Evolutionary conservation across 495 filamentous ascomycete genomes (phyloP), one percentile per base, ranked within the genome.

Genomic region (Penicillium turbatum): DNA sequence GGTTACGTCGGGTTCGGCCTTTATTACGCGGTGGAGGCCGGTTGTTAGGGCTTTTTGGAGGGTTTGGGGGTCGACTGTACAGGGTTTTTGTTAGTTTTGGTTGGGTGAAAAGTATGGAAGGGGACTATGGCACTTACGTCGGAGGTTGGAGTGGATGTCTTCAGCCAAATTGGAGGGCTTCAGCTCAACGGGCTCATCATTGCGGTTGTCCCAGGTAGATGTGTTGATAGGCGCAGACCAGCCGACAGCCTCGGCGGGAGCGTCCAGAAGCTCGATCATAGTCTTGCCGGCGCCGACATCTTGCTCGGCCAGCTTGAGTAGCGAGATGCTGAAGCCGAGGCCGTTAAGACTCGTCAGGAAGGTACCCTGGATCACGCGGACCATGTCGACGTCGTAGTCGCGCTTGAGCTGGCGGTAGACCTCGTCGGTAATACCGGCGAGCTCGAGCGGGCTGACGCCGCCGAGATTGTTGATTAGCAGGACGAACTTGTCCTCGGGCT

Each of bases 381-480:
- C 81, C 3, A 90, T 90, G 62, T 81, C 82, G 63, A 95, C 83
- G 41, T 79, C 75, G 73, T 87, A 91, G 40, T 75, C 74, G 35
- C 77, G 73, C 30, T 73, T 72, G 11, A 98, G 80, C 70, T 96
- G 92, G 38, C 75, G 76, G n/a, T 87, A 80, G 35, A 96, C 85
- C 69, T 97, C 92, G n/a, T 86, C 73, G 7, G 89, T 87, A 61
- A 97, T 92, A 37, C 88, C 93, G 5, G 90, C 86, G 59, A 97
- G 74, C 70, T 98, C 93, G 50, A 98, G 74, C 31, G 83, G 82
- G 69, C 89, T 95, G 4, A 96, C 84, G 19, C 90, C 89, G n/a
- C 93, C 93, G 12, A 97, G 78, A 65, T 98, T 98, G 69, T 97
- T 97, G 62, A 98, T 79, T 57, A 96, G 69, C 38, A 97, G 68